These are phyloP conservation scores for Lachancea mirantina DNA, from an alignment of 805 yeast genomes.

Conservation along the genomic window DNA sequence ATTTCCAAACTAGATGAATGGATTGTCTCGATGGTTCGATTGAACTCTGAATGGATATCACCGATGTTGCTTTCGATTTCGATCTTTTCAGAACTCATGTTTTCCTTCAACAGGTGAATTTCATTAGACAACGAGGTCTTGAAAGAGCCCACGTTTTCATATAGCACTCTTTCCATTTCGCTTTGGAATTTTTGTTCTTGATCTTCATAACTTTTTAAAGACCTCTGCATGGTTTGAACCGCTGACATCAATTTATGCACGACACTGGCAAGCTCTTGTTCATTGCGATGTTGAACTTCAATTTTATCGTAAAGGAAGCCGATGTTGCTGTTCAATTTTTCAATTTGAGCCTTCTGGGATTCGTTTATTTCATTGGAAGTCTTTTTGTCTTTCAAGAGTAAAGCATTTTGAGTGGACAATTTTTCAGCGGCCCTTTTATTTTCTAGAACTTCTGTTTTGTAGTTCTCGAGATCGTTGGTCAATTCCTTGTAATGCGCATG, in stretches of 20 bases:
- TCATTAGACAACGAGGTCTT: slow-evolving; percentile 14
- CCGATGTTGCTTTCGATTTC: slow-evolving; percentile 16
- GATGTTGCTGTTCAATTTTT: slow-evolving; percentile 20
- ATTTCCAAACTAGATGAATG: slow-evolving; percentile 17
- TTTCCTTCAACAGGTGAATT: slow-evolving; percentile 13
- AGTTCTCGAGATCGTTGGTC: slow-evolving; percentile 42
- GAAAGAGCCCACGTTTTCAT: slow-evolving; percentile 18
- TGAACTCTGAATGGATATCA: slow-evolving; percentile 16
- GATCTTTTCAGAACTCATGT: slow-evolving; percentile 7
- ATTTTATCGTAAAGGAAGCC: slow-evolving; percentile 22
- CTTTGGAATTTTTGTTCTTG: slow-evolving; percentile 16
- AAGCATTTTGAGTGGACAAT: slow-evolving; percentile 33
- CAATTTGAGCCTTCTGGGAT: slow-evolving; percentile 21
- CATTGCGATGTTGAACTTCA: slow-evolving; percentile 23
- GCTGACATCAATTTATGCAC: slow-evolving; percentile 18
- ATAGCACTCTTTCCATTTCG: slow-evolving; percentile 19
- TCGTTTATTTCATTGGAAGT: slow-evolving; percentile 23
- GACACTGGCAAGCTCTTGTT: slow-evolving; percentile 19
- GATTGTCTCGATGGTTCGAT: slow-evolving; percentile 12
- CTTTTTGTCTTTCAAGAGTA: slow-evolving; percentile 25
- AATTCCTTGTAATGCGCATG: slow-evolving; percentile 50
- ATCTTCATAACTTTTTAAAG: slow-evolving; percentile 17
- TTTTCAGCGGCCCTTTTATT: slow-evolving; percentile 36
- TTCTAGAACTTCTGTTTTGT: slow-evolving; percentile 45
- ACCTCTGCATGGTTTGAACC: slow-evolving; percentile 16